These are phyloP conservation scores for Malania oleifera DNA, from an alignment of 164 flowering plant species.

Conservation along the genomic window DNA sequence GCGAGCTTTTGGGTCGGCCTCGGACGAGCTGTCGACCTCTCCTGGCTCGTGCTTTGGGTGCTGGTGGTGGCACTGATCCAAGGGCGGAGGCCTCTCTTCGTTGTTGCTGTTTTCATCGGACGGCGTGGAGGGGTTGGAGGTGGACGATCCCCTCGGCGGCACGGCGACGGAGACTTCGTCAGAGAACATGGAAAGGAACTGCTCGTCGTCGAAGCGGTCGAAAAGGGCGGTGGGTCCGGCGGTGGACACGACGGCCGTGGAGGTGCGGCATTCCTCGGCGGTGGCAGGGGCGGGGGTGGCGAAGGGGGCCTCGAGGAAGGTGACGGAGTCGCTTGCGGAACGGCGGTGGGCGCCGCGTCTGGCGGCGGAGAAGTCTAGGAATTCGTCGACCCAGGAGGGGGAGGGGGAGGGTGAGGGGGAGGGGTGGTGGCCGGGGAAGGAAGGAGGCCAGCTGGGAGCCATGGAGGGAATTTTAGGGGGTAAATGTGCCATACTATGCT, in stretches of 20 bases:
- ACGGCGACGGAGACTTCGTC: slow-evolving; percentile 30
- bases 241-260: slow-evolving; percentile 1
- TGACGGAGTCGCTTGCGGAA: slow-evolving; percentile 56
- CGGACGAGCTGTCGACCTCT: slow-evolving; percentile 46
- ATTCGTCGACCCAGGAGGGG: slow-evolving; percentile 71
- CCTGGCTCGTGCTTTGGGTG: slow-evolving; percentile 34
- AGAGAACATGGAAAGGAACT: slow-evolving; percentile 67
- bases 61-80: slow-evolving; percentile 11
- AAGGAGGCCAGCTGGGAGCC: slow-evolving; percentile 39
- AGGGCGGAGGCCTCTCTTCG: slow-evolving; percentile 26
- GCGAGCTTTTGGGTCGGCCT: slow-evolving; percentile 12
- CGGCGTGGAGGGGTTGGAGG: slow-evolving; percentile 52
- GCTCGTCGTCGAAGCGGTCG: slow-evolving; percentile 62
- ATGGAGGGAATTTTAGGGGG: slow-evolving; percentile 46
- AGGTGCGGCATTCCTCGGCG: slow-evolving; percentile 24
- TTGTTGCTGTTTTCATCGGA: slow-evolving; percentile 61
- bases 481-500: slow-evolving; percentile 39
- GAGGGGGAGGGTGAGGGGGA: slow-evolving; percentile 14
- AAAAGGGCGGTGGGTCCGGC: slow-evolving; percentile 21
- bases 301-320: slow-evolving; percentile 46
- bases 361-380: slow-evolving; percentile 73
- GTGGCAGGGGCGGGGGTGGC: too few relatives aligned
- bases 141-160: slow-evolving; percentile 23
- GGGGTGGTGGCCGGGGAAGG: slow-evolving; percentile 22
- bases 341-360: slow-evolving; percentile 51